Conservation (phyloP, 1,139 yeast genomes). For the Wickerhamomyces sp. region DNA sequence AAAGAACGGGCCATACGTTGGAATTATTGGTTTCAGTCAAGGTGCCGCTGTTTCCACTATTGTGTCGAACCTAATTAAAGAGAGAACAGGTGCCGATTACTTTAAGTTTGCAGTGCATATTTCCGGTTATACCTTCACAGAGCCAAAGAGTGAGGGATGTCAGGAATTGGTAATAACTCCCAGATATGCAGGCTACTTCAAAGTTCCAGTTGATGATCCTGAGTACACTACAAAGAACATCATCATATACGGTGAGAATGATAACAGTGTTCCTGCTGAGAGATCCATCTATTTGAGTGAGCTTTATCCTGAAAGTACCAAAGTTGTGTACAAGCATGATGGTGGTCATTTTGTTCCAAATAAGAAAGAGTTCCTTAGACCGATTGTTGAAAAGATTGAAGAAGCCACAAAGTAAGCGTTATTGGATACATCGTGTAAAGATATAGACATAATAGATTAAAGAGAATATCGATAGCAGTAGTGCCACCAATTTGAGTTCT, state of each 20-base stretch:
- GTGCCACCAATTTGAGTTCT: too few relatives aligned
- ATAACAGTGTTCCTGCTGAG: conserved; percentile 52
- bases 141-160: conserved; percentile 27
- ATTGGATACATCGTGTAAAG: too few relatives aligned
- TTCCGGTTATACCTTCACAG: conserved; percentile 55
- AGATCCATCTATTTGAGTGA: conserved; percentile 44
- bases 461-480: too few relatives aligned
- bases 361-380: conserved; percentile 48
- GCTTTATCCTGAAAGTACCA: conserved; percentile 33
- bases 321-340: conserved; percentile 59
- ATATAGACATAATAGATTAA: too few relatives aligned
- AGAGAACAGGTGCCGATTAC: conserved; percentile 31
- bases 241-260: conserved; percentile 36
- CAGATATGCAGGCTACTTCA: conserved; percentile 27
- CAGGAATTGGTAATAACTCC: conserved; percentile 31
- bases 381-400: conserved; percentile 33
- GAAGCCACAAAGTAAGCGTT: conserved; percentile 18
- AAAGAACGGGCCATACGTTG: conserved; percentile 81
- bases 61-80: conserved; percentile 39
- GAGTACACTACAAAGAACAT: conserved; percentile 26
- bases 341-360: conserved; percentile 86
- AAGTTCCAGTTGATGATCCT: conserved; percentile 23
- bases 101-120: conserved; percentile 46
- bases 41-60: conserved; percentile 83
- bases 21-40: conserved; percentile 86